These are phyloP conservation scores for Aureobasidium lini DNA, from an alignment of 2,329 filamentous ascomycete species.

Conservation along the genomic window DNA sequence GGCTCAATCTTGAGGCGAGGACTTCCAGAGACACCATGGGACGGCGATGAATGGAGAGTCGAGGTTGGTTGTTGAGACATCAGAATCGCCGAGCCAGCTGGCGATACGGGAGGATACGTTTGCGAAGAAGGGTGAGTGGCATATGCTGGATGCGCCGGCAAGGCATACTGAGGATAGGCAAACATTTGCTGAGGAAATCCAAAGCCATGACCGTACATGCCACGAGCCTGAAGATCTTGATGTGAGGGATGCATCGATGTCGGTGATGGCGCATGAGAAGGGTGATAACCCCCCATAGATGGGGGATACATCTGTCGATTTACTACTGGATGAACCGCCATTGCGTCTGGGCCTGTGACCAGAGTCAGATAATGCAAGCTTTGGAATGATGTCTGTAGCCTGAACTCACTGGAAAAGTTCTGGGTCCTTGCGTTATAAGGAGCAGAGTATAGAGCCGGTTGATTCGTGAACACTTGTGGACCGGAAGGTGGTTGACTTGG, in stretches of 20 bases:
- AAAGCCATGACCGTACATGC: constrained; percentile 70
- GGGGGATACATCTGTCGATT: constrained; percentile 61
- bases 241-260: constrained; percentile 87
- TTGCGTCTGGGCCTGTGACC: constrained; percentile 58
- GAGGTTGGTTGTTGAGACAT: constrained; percentile 45
- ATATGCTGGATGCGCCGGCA: constrained; percentile 50
- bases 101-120: constrained; percentile 47
- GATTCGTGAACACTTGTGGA: constrained; percentile 60
- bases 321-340: constrained; percentile 58
- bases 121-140: constrained; percentile 47
- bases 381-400: neutral
- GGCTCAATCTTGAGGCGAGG: constrained; percentile 39
- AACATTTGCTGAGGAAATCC: constrained; percentile 84
- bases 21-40: constrained; percentile 54
- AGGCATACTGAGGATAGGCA: constrained; percentile 47
- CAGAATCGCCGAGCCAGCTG: constrained; percentile 38
- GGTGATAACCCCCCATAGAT: constrained; percentile 73
- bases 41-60: constrained; percentile 28
- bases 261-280: constrained; percentile 89
- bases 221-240: constrained; percentile 78
- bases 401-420: constrained; percentile 69
- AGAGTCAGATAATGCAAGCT: constrained; percentile 35
- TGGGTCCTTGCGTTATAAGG: constrained; percentile 75
- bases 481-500: neutral
- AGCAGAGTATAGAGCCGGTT: constrained; percentile 72